Conservation (phyloP, 495 filamentous ascomycete species). For the Glonium stellatum region DNA sequence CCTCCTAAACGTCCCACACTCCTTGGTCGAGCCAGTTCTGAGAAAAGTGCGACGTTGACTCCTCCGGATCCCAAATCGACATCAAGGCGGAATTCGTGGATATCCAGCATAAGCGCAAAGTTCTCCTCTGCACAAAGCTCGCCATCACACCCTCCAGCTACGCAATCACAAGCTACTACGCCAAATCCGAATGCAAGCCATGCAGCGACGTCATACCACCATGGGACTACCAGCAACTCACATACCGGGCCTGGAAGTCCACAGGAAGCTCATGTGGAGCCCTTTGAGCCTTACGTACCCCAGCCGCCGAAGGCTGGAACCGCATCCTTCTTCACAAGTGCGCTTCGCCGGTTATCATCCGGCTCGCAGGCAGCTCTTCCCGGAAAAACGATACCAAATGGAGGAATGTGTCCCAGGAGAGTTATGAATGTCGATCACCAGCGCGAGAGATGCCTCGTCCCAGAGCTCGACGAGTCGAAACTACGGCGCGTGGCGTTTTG, state of each 20-base stretch:
- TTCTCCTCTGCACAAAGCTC: constrained; percentile 60
- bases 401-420: constrained; percentile 58
- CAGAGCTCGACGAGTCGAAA: constrained; percentile 72
- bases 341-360: constrained; percentile 74
- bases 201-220: constrained; percentile 13
- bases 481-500: constrained; percentile 85
- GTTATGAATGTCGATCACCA: constrained; percentile 80
- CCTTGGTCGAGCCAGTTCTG: constrained; percentile 31
- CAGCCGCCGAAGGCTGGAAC: constrained; percentile 57
- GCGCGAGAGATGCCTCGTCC: constrained; percentile 70
- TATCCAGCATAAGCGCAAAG: constrained; percentile 85
- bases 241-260: constrained; percentile 18
- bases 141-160: constrained; percentile 23
- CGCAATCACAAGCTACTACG: constrained; percentile 20
- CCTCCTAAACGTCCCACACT: constrained; percentile 28
- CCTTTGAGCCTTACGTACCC: constrained; percentile 55
- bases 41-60: constrained; percentile 31
- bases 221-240: constrained; percentile 14
- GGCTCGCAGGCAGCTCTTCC: constrained; percentile 33
- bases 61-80: constrained; percentile 11
- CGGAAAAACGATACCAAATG: constrained; percentile 46
- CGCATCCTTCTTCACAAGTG: constrained; percentile 71
- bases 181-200: constrained; percentile 11
- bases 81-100: constrained; percentile 71
- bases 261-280: constrained; percentile 33